Base-by-base conservation (phyloP, 1,139 yeast species). In the Hemisphaericaspora subhashii region DNA sequence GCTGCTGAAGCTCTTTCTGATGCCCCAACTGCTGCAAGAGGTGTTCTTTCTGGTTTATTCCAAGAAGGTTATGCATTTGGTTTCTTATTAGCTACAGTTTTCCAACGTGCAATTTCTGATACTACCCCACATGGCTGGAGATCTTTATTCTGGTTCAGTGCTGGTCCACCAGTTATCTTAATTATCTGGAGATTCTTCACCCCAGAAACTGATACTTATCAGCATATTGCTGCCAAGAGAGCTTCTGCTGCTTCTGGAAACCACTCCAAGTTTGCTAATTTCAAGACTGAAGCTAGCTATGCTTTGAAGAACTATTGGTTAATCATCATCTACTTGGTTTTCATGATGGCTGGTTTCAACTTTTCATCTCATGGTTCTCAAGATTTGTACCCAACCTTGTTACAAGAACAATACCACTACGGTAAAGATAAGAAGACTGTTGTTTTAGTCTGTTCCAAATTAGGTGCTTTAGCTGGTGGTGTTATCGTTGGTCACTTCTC, bases 21-120 rank as follows among this genome's bases (percentile, higher is more conserved):
- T 47, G 60, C 68, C 35, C 72, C 72, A 7, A 46, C 46, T 15
- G 57, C 48, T 9, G 68, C 74, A 20, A 56, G 69, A 51, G 74
- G 74, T 40, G 57, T 66, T n/a, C 44, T 68, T 39, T 61, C 67
- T 31, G 74, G 74, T 36, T 50, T 68, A 27, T 68, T 65, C 51
- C 74, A 68, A 51, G 64, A 67, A 50, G 74, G 74, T 40, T 69
- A 68, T 44, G 72, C 73, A 3, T 57, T 68, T 26, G 75, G 75
- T n/a, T 67, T 65, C 42, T 60, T 69, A 26, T 53, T 69, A 33
- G 74, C 66, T 3, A 73, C 68, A 16, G 45, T 68, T n/a, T 69
- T 69, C 55, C 66, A 63, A 47, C 56, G 74, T 46, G 73, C 72
- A 16, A 51, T 68, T 37, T 60, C 58, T 21, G 62, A 63, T 40